These are phyloP conservation scores for Penicillium sp. DNA, from an alignment of 2,329 filamentous ascomycete species.

Conservation along the genomic window DNA sequence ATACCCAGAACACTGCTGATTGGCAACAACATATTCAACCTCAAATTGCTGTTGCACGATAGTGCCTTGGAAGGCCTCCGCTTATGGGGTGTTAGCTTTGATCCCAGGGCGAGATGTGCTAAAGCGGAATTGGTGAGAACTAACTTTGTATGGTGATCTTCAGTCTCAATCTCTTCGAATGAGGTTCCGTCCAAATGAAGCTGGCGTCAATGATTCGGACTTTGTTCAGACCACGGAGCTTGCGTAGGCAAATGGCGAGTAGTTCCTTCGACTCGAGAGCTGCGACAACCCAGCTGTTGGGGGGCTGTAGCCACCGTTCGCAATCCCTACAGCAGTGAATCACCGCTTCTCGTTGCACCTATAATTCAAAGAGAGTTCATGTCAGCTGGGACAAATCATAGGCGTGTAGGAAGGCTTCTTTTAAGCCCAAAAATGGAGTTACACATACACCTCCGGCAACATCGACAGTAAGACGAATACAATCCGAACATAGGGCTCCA, in stretches of 20 bases:
- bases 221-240: constrained; percentile 80
- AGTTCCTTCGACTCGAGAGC: constrained; percentile 86
- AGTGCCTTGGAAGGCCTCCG: constrained; percentile 63
- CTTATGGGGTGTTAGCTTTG: constrained; percentile 61
- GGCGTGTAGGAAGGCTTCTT: background rate
- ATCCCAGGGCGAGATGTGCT: background rate
- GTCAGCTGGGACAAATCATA: background rate
- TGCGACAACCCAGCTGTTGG: constrained; percentile 81
- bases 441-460: constrained; percentile 70
- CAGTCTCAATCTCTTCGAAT: constrained; percentile 87
- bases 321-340: constrained; percentile 93
- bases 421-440: background rate
- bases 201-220: constrained; percentile 92
- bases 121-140: background rate
- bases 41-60: constrained; percentile 92
- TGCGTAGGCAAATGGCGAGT: constrained; percentile 85
- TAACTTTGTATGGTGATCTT: constrained; percentile 73
- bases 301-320: constrained; percentile 88
- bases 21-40: constrained; percentile 85
- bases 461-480: constrained; percentile 90
- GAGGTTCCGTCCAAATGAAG: constrained; percentile 98
- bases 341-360: constrained; percentile 78
- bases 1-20: constrained; percentile 81
- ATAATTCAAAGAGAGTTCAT: background rate
- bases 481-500: constrained; percentile 92